phyloP scores from a whole-genome alignment of 2,329 filamentous ascomycete genomes.

The Neonectria neomacrospora region DNA sequence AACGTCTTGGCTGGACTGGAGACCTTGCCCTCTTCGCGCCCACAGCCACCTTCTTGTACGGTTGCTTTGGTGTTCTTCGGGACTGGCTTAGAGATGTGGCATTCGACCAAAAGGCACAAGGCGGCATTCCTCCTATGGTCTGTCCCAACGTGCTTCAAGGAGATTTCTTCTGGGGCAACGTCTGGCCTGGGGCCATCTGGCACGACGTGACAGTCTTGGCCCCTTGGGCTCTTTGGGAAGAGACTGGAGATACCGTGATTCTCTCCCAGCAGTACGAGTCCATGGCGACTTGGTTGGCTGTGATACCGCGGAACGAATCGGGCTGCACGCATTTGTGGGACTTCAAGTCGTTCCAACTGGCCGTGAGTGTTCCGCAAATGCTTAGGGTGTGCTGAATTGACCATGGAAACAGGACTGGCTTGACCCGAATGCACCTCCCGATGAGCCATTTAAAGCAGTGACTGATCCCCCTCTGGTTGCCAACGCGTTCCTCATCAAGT shows the following conservation, averaged over 20 bases:
- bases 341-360: conserved; percentile 33
- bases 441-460: conserved; percentile 52
- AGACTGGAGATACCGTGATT: conserved; percentile 51
- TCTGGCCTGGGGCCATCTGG: conserved; percentile 53
- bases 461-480: conserved; percentile 56
- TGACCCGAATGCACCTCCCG: conserved; percentile 57
- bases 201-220: conserved; percentile 55
- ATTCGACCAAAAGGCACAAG: conserved; percentile 32
- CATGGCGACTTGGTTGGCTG: conserved; percentile 54
- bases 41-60: conserved; percentile 64
- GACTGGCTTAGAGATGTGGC: conserved; percentile 39
- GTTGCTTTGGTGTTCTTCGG: conserved; percentile 60
- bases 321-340: conserved; percentile 54
- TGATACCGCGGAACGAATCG: conserved; percentile 47
- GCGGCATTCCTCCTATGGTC: conserved; percentile 39
- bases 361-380: conserved; percentile 21
- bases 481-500: conserved; percentile 59
- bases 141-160: conserved; percentile 30
- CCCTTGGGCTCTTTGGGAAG: conserved; percentile 55
- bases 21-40: conserved; percentile 62
- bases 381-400: neutral
- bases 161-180: conserved; percentile 30
- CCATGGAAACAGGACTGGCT: conserved; percentile 58
- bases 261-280: conserved; percentile 53
- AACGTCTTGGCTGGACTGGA: conserved; percentile 65